Percentiles rank a stretch among this genome's conserved stretches.
phyloP scores from a whole-genome alignment of 345 rosid genomes.

The Excoecaria cochinchinensis region DNA sequence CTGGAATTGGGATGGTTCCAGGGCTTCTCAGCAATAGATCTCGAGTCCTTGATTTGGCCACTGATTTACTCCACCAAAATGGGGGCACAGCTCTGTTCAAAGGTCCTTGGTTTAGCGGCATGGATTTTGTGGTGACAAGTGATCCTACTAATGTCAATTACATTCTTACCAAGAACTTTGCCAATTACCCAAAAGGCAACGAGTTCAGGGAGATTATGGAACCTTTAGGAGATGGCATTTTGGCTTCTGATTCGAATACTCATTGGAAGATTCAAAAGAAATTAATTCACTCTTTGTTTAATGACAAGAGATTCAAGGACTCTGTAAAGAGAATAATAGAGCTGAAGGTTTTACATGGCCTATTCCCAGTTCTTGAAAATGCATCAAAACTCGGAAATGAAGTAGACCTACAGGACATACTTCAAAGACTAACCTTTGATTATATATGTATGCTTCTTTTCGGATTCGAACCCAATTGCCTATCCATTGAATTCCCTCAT shows the following conservation, averaged over 20 bases:
- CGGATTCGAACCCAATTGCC: background rate
- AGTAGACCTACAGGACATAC: background rate
- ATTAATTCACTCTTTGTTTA: background rate
- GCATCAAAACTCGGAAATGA: background rate
- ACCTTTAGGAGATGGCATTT: slow-evolving; percentile 22
- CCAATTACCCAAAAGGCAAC: slow-evolving; percentile 14
- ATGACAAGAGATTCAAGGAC: background rate
- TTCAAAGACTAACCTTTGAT: background rate
- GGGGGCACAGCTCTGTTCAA: slow-evolving; percentile 15
- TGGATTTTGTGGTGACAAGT: slow-evolving; percentile 19
- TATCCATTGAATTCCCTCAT: background rate
- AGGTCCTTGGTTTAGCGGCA: slow-evolving; percentile 23
- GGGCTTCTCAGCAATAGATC: background rate
- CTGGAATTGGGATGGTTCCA: slow-evolving; percentile 21
- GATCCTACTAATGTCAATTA: slow-evolving; percentile 21
- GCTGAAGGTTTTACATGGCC: slow-evolving; percentile 10
- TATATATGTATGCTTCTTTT: background rate
- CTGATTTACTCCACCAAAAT: background rate
- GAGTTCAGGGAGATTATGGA: slow-evolving; percentile 22
- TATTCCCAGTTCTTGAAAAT: background rate
- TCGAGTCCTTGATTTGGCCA: background rate
- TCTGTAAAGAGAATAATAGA: background rate
- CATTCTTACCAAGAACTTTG: slow-evolving; percentile 19
- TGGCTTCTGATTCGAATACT: slow-evolving; percentile 17
- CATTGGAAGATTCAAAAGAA: slow-evolving; percentile 21